Percentiles rank a stretch among this genome's conserved stretches.
Conservation (phyloP, 805 yeast genomes). For the Teunomyces cretensis region DNA sequence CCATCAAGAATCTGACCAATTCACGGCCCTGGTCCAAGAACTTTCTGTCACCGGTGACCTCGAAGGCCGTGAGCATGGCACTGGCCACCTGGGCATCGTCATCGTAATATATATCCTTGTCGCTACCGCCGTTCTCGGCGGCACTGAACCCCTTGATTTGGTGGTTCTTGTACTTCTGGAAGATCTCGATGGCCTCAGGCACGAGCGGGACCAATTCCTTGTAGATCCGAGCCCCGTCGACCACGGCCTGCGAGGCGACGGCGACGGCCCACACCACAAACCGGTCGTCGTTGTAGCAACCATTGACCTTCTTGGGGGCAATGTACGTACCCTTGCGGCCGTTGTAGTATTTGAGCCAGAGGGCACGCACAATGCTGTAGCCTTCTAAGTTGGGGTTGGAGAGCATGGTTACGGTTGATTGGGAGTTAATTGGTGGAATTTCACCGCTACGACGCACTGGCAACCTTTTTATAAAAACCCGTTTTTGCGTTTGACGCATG, state of each 20-base stretch:
- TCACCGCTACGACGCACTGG: not conserved
- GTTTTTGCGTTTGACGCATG: not conserved
- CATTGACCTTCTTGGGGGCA: conserved; percentile 39
- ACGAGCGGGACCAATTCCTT: conserved; percentile 53
- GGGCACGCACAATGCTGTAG: conserved; percentile 31
- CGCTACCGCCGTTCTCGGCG: conserved; percentile 57
- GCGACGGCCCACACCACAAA: conserved; percentile 71
- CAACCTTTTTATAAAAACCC: not conserved
- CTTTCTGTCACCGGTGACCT: conserved; percentile 56
- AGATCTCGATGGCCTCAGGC: conserved; percentile 49
- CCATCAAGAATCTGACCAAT: conserved; percentile 59
- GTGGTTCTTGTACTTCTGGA: conserved; percentile 52
- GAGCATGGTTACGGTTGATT: conserved; percentile 2
- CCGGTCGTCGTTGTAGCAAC: conserved; percentile 49
- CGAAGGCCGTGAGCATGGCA: conserved; percentile 64
- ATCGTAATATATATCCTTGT: conserved; percentile 66
- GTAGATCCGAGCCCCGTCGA: conserved; percentile 59
- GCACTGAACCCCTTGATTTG: conserved; percentile 61
- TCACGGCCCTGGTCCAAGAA: conserved; percentile 58
- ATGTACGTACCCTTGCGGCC: conserved; percentile 34
- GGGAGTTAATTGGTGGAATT: not conserved
- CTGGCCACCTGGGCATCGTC: conserved; percentile 76
- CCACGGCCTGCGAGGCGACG: conserved; percentile 64
- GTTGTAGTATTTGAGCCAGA: conserved; percentile 46
- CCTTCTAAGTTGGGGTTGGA: conserved; percentile 38